Evolutionary conservation across 257 asterid genomes (phyloP), one percentile per base, ranked within the genome.

Genomic region (Voacanga thouarsii): DNA sequence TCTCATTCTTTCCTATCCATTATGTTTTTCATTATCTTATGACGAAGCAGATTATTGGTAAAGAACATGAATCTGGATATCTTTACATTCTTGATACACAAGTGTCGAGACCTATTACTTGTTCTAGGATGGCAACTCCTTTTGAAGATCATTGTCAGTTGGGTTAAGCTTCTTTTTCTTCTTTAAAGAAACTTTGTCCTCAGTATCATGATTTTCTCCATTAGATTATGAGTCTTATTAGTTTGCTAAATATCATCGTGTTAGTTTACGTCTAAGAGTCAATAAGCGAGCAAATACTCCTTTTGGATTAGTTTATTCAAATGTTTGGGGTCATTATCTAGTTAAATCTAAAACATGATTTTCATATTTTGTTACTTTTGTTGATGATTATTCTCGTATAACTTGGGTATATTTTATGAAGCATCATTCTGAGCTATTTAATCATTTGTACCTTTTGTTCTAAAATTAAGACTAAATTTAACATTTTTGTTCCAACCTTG

Each of bases 11-110:
- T 50, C 51, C 28, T 49, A 21, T 61, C 4, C 10, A 15, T 76
- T 61, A 49, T 16, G 15, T 76, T 2, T 65, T 63, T 76, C 79
- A 63, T 26, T 72, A 76, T 76, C 63, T 64, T 76, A 75, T 28
- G 72, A n/a, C 5, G 43, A 24, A n/a, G n/a, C n/a, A 75, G 57
- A 75, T 75, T 75, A 60, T 75, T 75, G 28, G 60, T 75, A 75
- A 75, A 75, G 60, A 30, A 75, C 47, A 75, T 43, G 45, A 41
- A 18, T 75, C 26, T 75, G 10, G 56, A 21, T n/a, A n/a, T n/a
- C n/a, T n/a, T n/a, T n/a, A n/a, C n/a, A n/a, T n/a, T n/a, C n/a
- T n/a, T n/a, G n/a, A n/a, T n/a, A n/a, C n/a, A n/a, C n/a, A n/a
- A n/a, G n/a, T n/a, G n/a, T n/a, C n/a, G n/a, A n/a, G n/a, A n/a